phyloP scores from a whole-genome alignment of 2,329 filamentous ascomycete species.

The Ceratocystis diversiconidia region DNA sequence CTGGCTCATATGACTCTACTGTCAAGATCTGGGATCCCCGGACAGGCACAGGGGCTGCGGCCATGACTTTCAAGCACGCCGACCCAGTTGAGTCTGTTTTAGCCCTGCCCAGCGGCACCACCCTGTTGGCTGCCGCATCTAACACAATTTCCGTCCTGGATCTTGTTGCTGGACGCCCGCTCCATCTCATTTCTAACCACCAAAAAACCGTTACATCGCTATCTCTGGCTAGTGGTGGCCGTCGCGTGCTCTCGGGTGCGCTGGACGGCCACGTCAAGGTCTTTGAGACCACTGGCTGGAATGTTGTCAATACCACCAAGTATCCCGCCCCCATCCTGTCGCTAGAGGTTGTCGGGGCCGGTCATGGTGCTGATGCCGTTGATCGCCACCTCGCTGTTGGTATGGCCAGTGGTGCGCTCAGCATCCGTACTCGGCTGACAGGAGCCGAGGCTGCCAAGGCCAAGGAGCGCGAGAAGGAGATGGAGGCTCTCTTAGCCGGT shows the following conservation, averaged over 20 bases:
- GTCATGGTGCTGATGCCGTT: slow-evolving; percentile 36
- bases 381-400: slow-evolving; percentile 92
- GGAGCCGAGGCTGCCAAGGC: slow-evolving; percentile 66
- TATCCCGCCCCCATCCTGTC: slow-evolving; percentile 85
- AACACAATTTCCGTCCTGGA: slow-evolving; percentile 85
- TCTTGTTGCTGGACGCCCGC: slow-evolving; percentile 74
- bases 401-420: slow-evolving; percentile 87
- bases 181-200: slow-evolving; percentile 80
- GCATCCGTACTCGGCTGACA: slow-evolving; percentile 74
- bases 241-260: slow-evolving; percentile 70
- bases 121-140: slow-evolving; percentile 69
- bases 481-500: slow-evolving; percentile 67
- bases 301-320: slow-evolving; percentile 87
- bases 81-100: slow-evolving; percentile 80
- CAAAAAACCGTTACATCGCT: slow-evolving; percentile 94
- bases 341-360: slow-evolving; percentile 51
- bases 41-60: slow-evolving; percentile 44
- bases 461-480: slow-evolving; percentile 65
- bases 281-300: slow-evolving; percentile 88
- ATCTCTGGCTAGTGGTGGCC: slow-evolving; percentile 64
- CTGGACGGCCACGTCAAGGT: slow-evolving; percentile 95
- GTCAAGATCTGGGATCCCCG: slow-evolving; percentile 89
- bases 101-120: slow-evolving; percentile 73
- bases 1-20: slow-evolving; percentile 87
- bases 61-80: slow-evolving; percentile 92